Evolutionary conservation across 768 basidiomycete genomes (phyloP), one percentile per base, ranked within the genome.

Genomic region (Rhizopogon vinicolor): DNA sequence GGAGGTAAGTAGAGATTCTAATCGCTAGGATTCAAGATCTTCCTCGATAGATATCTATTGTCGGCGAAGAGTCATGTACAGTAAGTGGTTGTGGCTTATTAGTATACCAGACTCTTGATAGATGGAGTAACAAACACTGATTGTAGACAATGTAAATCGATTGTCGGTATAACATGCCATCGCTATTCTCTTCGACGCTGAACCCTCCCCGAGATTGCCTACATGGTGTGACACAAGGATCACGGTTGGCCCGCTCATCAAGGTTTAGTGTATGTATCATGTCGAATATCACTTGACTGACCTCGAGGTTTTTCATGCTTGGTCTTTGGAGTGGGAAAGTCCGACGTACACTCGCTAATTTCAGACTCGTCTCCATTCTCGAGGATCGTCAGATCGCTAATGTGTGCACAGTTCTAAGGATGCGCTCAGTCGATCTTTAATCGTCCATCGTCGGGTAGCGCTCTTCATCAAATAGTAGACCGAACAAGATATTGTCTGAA

Each of bases 171-270:
- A 22, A 22, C 22, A 22, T 22, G 22, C 22, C 22, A 22, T 22
- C 22, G 22, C 2, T 22, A 22, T 22, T 22, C 22, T 22, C 22
- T 22, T 22, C 22, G 22, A 22, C 22, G 22, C 22, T 22, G 22
- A 22, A 22, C 2, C 22, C 22, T 22, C n/a, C n/a, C n/a, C n/a
- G n/a, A n/a, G n/a, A n/a, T n/a, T n/a, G n/a, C n/a, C n/a, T n/a
- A 97, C 89, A 64, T 96, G 93, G 65, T 99, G 96, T 3, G 95
- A 97, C 51, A 97, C 93, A 25, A 98, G 78, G 44, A 98, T 77
- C 49, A 96, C 74, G 1, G 95, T 97, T 45, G 93, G 79, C 16
- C 83, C 85, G n/a, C 74, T 69, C 66, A 93, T 77, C 41, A 97
- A 73, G 9, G 53, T 61, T 16, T 58, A 51, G 14, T 8, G 13